Conservation (phyloP, 2,329 filamentous ascomycete genomes). For the Clonostachys rhizophaga region DNA sequence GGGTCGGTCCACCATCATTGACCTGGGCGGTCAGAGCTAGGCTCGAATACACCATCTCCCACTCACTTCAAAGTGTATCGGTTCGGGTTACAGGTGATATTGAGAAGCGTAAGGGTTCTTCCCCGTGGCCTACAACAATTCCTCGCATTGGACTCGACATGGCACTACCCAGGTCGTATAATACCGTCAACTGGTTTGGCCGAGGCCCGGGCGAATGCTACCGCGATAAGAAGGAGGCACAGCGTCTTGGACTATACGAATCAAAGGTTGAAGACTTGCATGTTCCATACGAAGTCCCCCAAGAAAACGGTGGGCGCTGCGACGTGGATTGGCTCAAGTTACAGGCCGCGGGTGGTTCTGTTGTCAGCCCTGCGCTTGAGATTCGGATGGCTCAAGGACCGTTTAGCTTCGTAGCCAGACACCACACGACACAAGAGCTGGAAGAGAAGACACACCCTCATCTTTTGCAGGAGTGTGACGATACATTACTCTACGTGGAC, state of each 20-base stretch:
- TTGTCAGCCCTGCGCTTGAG: too few relatives aligned
- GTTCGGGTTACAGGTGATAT: constrained; percentile 32
- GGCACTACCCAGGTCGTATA: constrained; percentile 18
- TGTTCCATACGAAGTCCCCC: constrained; percentile 61
- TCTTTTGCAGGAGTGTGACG: too few relatives aligned
- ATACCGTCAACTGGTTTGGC: constrained; percentile 51
- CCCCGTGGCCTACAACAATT: constrained; percentile 11
- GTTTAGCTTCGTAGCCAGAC: too few relatives aligned
- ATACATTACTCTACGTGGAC: too few relatives aligned
- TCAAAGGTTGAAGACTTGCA: constrained; percentile 42
- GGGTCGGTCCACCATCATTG: constrained; percentile 58
- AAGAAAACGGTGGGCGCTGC: constrained; percentile 62
- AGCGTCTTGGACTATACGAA: constrained; percentile 49
- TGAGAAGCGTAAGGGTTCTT: background rate
- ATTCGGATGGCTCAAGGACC: too few relatives aligned
- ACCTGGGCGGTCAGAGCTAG: constrained; percentile 51
- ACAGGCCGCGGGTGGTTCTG: too few relatives aligned
- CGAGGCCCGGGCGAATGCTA: constrained; percentile 64
- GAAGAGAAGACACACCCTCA: too few relatives aligned
- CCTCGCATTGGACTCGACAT: constrained; percentile 42
- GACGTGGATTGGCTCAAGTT: constrained; percentile 44
- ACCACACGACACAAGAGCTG: too few relatives aligned
- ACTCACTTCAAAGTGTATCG: constrained; percentile 29
- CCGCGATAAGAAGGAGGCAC: constrained; percentile 58
- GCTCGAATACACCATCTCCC: constrained; percentile 51